phyloP scores from a whole-genome alignment of 2,329 filamentous ascomycete species.

The Coniochaeta ligniaria region DNA sequence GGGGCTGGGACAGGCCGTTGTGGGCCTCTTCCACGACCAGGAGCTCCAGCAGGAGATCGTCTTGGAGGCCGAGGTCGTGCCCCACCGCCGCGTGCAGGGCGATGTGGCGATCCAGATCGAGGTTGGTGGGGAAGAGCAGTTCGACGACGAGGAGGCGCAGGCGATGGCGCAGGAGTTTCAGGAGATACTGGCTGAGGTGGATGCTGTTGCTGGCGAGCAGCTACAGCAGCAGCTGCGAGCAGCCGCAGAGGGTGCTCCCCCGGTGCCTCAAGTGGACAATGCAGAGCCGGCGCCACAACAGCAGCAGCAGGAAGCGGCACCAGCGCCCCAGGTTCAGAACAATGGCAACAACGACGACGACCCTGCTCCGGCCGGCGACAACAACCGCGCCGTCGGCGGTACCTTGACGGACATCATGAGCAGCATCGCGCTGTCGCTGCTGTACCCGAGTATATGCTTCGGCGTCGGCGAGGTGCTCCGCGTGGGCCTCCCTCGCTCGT shows the following conservation, averaged over 20 bases:
- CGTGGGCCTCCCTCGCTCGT: slow-evolving; percentile 57
- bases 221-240: slow-evolving; percentile 2
- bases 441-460: slow-evolving; percentile 77
- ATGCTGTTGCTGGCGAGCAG: slow-evolving; percentile 11
- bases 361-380: slow-evolving; percentile 13
- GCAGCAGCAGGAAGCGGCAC: slow-evolving; percentile 5
- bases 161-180: slow-evolving; percentile 12
- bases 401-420: slow-evolving; percentile 37
- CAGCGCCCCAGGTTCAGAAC: slow-evolving; percentile 8
- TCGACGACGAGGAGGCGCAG: slow-evolving; percentile 18
- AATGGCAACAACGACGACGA: slow-evolving; percentile 9
- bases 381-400: slow-evolving; percentile 8
- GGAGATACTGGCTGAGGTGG: slow-evolving; percentile 12
- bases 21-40: slow-evolving; percentile 5
- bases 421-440: slow-evolving; percentile 48
- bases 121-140: slow-evolving; percentile 29
- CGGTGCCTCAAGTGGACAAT: too few species aligned
- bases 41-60: slow-evolving; percentile 5
- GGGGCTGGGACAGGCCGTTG: slow-evolving; percentile 7
- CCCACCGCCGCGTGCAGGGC: slow-evolving; percentile 6
- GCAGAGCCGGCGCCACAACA: neutral
- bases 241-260: too few species aligned
- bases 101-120: slow-evolving; percentile 11
- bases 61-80: slow-evolving; percentile 5
- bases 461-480: slow-evolving; percentile 71